phyloP scores from a whole-genome alignment of 2,329 filamentous ascomycete species.

The Neopestalotiopsis clavispora region DNA sequence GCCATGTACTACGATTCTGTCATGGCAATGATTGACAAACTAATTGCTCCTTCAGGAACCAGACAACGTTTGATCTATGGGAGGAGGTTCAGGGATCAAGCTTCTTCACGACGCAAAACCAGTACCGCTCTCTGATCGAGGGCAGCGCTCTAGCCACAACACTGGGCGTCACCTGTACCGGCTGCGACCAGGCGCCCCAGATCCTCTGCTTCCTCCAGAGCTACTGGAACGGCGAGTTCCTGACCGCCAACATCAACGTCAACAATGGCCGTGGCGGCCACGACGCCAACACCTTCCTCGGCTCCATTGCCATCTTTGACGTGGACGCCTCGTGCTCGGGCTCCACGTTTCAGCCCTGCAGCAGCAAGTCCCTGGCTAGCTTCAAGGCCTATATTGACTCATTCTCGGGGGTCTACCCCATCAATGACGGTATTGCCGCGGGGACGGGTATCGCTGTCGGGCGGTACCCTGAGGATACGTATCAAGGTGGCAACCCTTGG shows the following conservation, averaged over 20 bases:
- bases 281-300: slow-evolving; percentile 60
- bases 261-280: slow-evolving; percentile 55
- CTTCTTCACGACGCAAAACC: slow-evolving; percentile 62
- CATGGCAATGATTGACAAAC: not conserved
- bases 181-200: slow-evolving; percentile 55
- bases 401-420: slow-evolving; percentile 54
- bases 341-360: slow-evolving; percentile 62
- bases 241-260: slow-evolving; percentile 56
- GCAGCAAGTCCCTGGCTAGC: slow-evolving; percentile 53
- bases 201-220: slow-evolving; percentile 58
- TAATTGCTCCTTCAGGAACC: slow-evolving; percentile 38
- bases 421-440: slow-evolving; percentile 54
- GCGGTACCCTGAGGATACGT: slow-evolving; percentile 55
- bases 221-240: slow-evolving; percentile 63
- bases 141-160: slow-evolving; percentile 54
- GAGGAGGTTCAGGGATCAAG: slow-evolving; percentile 62
- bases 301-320: slow-evolving; percentile 54
- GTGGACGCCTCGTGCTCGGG: slow-evolving; percentile 54
- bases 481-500: slow-evolving; percentile 64
- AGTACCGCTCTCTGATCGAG: slow-evolving; percentile 55
- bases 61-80: slow-evolving; percentile 64
- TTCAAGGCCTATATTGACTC: slow-evolving; percentile 61
- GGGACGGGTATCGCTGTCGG: slow-evolving; percentile 50
- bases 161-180: slow-evolving; percentile 53
- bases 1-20: not conserved